phyloP scores from a whole-genome alignment of 2,329 filamentous ascomycete species.

The Neurospora crassa region DNA sequence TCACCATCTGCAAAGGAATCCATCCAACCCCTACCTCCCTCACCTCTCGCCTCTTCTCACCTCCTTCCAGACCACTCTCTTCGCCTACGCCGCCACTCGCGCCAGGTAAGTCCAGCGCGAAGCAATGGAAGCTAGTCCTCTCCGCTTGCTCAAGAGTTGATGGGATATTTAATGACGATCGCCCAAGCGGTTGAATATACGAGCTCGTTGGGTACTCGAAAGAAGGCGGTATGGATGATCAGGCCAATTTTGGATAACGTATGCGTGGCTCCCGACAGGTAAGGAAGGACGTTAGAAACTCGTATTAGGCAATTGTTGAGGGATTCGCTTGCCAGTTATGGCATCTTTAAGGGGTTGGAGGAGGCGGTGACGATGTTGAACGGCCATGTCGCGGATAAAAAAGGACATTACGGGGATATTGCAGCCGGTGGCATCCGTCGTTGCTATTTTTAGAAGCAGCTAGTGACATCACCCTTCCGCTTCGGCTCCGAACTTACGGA shows the following conservation, averaged over 20 bases:
- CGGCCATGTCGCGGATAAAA: neutral
- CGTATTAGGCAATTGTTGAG: no score
- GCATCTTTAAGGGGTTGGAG: neutral
- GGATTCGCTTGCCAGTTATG: neutral
- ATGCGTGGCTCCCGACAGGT: no score
- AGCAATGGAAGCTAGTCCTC: no score
- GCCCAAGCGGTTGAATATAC: neutral
- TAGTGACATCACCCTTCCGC: neutral
- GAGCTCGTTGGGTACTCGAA: neutral
- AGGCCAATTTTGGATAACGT: no score
- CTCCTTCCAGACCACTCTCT: no score
- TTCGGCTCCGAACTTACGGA: neutral
- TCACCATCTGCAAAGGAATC: neutral
- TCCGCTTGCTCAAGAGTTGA: neutral
- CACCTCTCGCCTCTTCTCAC: no score
- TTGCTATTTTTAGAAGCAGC: neutral
- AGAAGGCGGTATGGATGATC: neutral
- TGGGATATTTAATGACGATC: neutral
- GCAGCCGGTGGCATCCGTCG: neutral
- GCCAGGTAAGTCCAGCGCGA: no score
- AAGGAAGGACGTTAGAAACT: no score
- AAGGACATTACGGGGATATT: neutral
- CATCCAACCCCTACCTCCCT: neutral
- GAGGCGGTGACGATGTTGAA: neutral
- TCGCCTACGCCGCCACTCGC: no score